A percentile compares a stretch with the other conserved stretches of the same genome.
phyloP scores from a whole-genome alignment of 805 yeast species.

The Cyberlindnera veronae region DNA sequence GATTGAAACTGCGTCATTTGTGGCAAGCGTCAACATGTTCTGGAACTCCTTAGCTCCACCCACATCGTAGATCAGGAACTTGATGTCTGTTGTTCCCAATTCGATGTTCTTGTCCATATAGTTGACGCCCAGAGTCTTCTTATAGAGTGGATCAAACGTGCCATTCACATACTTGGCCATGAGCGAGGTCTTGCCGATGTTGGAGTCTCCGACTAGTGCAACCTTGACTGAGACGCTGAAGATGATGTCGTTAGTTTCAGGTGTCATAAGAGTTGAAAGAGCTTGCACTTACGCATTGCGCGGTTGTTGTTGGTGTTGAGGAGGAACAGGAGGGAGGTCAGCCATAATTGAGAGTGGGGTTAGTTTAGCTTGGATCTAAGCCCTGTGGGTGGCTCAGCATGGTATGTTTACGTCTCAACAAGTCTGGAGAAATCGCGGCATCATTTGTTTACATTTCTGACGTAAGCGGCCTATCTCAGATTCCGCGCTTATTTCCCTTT shows the following conservation, averaged over 20 bases:
- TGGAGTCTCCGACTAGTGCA: constrained; percentile 93
- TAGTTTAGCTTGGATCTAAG: neutral
- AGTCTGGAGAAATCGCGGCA: neutral
- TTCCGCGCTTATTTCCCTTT: constrained; percentile 1
- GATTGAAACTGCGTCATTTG: constrained; percentile 88
- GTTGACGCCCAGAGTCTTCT: constrained; percentile 92
- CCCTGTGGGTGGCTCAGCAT: no score
- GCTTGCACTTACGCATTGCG: constrained; percentile 21
- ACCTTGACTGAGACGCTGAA: constrained; percentile 66
- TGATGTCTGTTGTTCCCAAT: constrained; percentile 80
- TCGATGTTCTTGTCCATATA: constrained; percentile 88
- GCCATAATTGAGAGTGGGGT: constrained; percentile 1
- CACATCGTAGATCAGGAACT: constrained; percentile 91
- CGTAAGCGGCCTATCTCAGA: constrained; percentile 10
- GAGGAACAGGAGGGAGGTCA: constrained; percentile 20
- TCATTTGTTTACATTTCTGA: constrained; percentile 18
- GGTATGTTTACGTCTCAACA: no score
- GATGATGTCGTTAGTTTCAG: constrained; percentile 4
- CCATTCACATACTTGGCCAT: constrained; percentile 98
- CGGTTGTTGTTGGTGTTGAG: constrained; percentile 19
- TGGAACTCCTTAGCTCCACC: constrained; percentile 96
- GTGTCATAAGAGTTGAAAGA: no score
- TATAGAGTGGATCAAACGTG: constrained; percentile 84
- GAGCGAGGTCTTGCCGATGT: constrained; percentile 91
- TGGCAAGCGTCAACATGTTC: constrained; percentile 91